Evolutionary conservation across 116 monocot genomes (phyloP).

Genomic region (Posidonia oceanica): DNA sequence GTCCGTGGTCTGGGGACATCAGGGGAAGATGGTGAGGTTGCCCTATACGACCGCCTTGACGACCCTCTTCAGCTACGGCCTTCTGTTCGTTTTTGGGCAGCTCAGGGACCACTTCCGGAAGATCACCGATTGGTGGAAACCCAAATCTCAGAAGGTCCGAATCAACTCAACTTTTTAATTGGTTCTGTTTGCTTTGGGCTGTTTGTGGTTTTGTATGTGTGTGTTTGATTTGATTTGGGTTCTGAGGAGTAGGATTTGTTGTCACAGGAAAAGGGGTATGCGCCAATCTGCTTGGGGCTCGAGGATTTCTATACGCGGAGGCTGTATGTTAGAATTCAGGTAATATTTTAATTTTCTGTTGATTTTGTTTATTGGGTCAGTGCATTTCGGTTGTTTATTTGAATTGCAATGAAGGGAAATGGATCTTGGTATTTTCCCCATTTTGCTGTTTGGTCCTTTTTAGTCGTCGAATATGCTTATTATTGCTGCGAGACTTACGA

Average conservation of each 20-base stretch:
- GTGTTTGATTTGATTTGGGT: neutral
- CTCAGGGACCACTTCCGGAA: slow-evolving; percentile 66
- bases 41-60: slow-evolving; percentile 67
- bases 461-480: no score
- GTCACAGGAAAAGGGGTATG: slow-evolving; percentile 55
- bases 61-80: slow-evolving; percentile 79
- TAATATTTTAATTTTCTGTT: slow-evolving; percentile 3
- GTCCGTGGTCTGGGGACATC: neutral
- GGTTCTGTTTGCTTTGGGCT: no score
- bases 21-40: slow-evolving; percentile 51
- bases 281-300: slow-evolving; percentile 85
- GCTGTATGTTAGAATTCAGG: slow-evolving; percentile 96
- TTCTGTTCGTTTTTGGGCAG: slow-evolving; percentile 74
- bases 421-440: no score
- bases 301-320: slow-evolving; percentile 93
- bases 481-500: no score
- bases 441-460: no score
- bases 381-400: no score
- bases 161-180: no score
- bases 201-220: no score
- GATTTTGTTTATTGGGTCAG: neutral
- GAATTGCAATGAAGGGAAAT: no score
- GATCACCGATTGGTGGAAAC: slow-evolving; percentile 31
- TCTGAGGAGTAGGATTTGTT: neutral
- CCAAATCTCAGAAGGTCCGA: slow-evolving; percentile 25